phyloP scores from a whole-genome alignment of 139 green algal genomes.

The Nannochloris sp. region DNA sequence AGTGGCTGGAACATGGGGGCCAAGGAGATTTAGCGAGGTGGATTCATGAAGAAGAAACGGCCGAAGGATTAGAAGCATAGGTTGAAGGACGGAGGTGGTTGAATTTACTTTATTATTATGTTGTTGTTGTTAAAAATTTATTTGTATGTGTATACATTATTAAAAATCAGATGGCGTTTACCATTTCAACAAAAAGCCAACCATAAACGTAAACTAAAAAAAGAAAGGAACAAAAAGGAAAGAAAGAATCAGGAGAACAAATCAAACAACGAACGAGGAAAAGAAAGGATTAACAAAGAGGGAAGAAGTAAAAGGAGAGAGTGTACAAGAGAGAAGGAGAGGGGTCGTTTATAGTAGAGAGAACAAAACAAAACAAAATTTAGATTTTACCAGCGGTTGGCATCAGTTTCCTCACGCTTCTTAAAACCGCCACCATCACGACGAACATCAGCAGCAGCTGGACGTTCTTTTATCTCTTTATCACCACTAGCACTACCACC shows the following conservation, averaged over 20 bases:
- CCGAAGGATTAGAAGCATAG: background rate
- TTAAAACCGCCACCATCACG: too few relatives aligned
- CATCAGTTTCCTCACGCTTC: too few relatives aligned
- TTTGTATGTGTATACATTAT: background rate
- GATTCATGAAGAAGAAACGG: background rate
- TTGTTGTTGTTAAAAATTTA: background rate
- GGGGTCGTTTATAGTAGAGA: too few relatives aligned
- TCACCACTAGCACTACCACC: background rate
- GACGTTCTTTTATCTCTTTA: too few relatives aligned
- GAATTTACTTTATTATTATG: background rate
- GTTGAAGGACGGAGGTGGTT: background rate
- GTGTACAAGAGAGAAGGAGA: too few relatives aligned
- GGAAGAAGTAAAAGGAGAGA: too few relatives aligned
- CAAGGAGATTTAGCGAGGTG: background rate
- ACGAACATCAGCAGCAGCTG: too few relatives aligned
- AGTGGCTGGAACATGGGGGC: background rate
- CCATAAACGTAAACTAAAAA: background rate
- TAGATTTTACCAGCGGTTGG: too few relatives aligned
- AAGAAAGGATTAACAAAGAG: background rate
- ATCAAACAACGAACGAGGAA: background rate
- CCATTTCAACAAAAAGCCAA: background rate
- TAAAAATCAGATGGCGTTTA: background rate
- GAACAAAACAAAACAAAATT: too few relatives aligned
- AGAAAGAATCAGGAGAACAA: background rate
- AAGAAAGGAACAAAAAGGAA: background rate